phyloP scores from a whole-genome alignment of 1,284 basidiomycete genomes.

The Wallemia mellicola region DNA sequence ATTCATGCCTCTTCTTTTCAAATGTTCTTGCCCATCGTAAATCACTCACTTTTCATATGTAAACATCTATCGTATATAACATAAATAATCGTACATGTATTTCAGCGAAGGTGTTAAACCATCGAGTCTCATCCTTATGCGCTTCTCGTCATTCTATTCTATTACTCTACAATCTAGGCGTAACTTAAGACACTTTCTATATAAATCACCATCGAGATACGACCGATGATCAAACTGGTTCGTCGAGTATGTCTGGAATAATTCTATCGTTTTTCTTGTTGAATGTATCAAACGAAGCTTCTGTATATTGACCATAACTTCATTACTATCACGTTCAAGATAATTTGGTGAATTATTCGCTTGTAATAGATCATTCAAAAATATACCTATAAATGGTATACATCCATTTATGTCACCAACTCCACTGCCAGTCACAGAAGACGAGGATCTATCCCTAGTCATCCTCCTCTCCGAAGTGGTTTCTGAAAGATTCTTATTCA shows the following conservation, averaged over 20 bases:
- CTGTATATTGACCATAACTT: neutral
- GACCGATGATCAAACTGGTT: neutral
- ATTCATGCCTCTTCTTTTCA: no score
- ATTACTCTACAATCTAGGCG: constrained; percentile 3
- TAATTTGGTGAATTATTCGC: neutral
- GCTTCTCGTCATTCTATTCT: neutral
- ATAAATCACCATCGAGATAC: neutral
- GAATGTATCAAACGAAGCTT: neutral
- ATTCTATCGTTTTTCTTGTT: neutral
- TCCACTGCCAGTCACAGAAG: neutral
- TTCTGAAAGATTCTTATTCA: neutral
- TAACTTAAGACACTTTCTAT: constrained; percentile 5
- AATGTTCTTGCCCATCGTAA: no score
- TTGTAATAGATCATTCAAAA: neutral
- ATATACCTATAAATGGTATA: neutral
- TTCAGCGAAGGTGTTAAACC: neutral
- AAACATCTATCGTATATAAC: no score
- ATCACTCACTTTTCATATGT: no score
- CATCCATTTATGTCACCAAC: neutral
- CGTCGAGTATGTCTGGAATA: neutral
- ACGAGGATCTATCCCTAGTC: neutral
- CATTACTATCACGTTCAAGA: neutral
- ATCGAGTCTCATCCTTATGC: neutral
- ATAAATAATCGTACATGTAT: no score
- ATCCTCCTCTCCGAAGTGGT: neutral